Evolutionary conservation across 768 basidiomycete genomes (phyloP).

Genomic region (Leccinum subgranulosum): DNA sequence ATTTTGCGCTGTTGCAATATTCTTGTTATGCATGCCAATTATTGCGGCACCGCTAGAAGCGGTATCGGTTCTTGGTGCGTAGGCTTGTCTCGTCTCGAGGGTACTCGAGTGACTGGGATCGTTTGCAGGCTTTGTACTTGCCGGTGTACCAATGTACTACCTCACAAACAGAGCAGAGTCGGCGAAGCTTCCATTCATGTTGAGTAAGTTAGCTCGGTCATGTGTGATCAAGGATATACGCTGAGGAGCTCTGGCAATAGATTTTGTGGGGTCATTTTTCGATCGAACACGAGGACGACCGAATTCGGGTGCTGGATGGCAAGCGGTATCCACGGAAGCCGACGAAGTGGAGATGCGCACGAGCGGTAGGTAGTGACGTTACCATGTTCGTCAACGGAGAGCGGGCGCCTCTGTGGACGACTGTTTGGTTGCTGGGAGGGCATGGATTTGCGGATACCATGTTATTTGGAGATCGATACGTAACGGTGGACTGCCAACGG

Average conservation of each 20-base stretch:
- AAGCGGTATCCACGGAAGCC: constrained; percentile 67
- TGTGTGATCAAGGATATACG: neutral
- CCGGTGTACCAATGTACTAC: constrained; percentile 82
- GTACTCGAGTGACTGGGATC: neutral
- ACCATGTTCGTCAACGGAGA: neutral
- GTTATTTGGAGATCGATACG: neutral
- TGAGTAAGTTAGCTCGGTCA: constrained; percentile 33
- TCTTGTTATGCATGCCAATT: constrained; percentile 86
- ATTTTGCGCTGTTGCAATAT: constrained; percentile 69
- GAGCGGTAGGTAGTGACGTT: constrained; percentile 5
- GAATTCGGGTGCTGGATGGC: constrained; percentile 63
- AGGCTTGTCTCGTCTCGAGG: neutral
- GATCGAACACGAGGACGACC: constrained; percentile 51
- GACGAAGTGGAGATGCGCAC: constrained; percentile 60
- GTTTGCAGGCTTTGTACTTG: constrained; percentile 65
- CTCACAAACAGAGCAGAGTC: constrained; percentile 57
- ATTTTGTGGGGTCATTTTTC: constrained; percentile 39
- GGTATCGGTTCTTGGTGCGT: constrained; percentile 77
- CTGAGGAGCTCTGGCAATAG: constrained; percentile 26
- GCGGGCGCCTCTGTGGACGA: neutral
- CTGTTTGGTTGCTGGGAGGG: neutral
- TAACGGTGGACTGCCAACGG: no score
- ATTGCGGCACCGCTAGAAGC: constrained; percentile 92
- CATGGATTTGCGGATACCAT: neutral
- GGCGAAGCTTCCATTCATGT: constrained; percentile 31